These are phyloP conservation scores for Ganoderma resinaceum DNA, from an alignment of 1,284 basidiomycete species.

Conservation along the genomic window DNA sequence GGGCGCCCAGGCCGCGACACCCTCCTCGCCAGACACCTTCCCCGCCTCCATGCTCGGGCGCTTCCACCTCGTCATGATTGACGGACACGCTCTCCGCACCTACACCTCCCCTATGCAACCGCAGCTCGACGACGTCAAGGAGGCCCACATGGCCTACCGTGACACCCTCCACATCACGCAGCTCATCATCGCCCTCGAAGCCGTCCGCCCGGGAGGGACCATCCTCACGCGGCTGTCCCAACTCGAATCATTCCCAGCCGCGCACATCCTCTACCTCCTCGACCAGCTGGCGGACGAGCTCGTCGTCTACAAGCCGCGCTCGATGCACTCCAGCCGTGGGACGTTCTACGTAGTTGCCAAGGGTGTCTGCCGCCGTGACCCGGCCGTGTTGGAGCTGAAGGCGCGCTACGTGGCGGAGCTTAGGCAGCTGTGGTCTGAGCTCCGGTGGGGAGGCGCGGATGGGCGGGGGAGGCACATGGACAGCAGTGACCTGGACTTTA, in stretches of 20 bases:
- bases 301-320: constrained; percentile 17
- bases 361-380: constrained; percentile 21
- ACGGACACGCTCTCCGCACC: constrained; percentile 40
- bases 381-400: not conserved
- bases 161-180: constrained; percentile 41
- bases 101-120: constrained; percentile 4
- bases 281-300: constrained; percentile 35
- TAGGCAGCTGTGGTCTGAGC: constrained; percentile 26
- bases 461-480: constrained; percentile 18
- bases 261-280: constrained; percentile 40
- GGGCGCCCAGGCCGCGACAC: not conserved
- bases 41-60: constrained; percentile 15
- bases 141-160: constrained; percentile 20
- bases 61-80: constrained; percentile 42
- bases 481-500: constrained; percentile 23
- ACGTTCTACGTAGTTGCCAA: constrained; percentile 43
- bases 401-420: constrained; percentile 12
- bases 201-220: constrained; percentile 35
- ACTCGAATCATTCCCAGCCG: constrained; percentile 34
- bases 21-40: constrained; percentile 10
- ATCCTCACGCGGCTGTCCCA: constrained; percentile 40
- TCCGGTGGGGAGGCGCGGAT: constrained; percentile 19
- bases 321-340: constrained; percentile 38
- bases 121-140: not conserved
- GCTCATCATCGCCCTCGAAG: constrained; percentile 39